Conservation (phyloP, 495 filamentous ascomycete species). For the Penicillium psychrofluorescens region DNA sequence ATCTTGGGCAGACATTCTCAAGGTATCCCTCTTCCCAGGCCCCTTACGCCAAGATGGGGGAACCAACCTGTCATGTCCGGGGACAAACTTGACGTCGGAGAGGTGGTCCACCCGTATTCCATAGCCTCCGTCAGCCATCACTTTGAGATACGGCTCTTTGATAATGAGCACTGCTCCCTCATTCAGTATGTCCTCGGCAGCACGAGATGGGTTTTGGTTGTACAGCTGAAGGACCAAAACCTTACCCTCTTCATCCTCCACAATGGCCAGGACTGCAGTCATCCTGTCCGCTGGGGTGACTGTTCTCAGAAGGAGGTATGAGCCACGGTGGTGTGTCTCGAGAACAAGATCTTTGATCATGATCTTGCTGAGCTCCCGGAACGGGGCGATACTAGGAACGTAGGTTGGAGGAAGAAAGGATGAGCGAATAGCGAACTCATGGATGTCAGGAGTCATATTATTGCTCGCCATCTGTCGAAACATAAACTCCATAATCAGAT, state of each 20-base stretch:
- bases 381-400: not conserved
- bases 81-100: slow-evolving; percentile 32
- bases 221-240: slow-evolving; percentile 39
- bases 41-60: slow-evolving; percentile 24
- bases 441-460: not conserved
- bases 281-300: slow-evolving; percentile 29
- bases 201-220: slow-evolving; percentile 11
- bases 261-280: slow-evolving; percentile 32
- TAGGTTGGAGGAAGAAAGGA: too few relatives aligned
- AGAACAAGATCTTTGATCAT: slow-evolving; percentile 25
- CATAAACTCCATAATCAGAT: slow-evolving; percentile 14
- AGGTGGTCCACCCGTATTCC: slow-evolving; percentile 44
- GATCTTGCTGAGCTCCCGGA: slow-evolving; percentile 12
- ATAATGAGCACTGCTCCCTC: slow-evolving; percentile 30
- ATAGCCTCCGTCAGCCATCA: slow-evolving; percentile 22
- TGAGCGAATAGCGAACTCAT: too few relatives aligned
- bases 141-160: slow-evolving; percentile 46
- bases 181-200: slow-evolving; percentile 15
- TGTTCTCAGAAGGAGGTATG: slow-evolving; percentile 32
- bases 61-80: slow-evolving; percentile 18
- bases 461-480: slow-evolving; percentile 5
- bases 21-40: slow-evolving; percentile 1
- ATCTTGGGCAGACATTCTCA: slow-evolving; percentile 11
- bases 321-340: slow-evolving; percentile 42
- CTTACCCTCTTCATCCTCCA: slow-evolving; percentile 41